Conservation (phyloP, 345 rosid genomes). For the Camelina sativa region DNA sequence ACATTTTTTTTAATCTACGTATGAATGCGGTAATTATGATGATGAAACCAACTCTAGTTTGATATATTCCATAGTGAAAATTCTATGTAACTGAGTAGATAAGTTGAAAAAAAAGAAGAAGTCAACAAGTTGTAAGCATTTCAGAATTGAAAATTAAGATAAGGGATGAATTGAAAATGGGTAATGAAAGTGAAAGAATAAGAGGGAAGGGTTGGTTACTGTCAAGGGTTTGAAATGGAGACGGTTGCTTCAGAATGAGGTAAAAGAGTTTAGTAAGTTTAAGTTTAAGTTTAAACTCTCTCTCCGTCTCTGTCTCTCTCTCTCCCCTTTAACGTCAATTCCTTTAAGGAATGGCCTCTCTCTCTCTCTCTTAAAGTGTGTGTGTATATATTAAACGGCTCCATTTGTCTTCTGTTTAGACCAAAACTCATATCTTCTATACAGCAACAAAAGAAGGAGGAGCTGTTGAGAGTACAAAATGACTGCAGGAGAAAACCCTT, state of each 20-base stretch:
- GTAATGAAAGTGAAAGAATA: conserved; percentile 28
- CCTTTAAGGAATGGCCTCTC: conserved; percentile 53
- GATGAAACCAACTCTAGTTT: background rate
- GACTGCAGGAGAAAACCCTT: conserved; percentile 59
- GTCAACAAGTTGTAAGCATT: conserved; percentile 39
- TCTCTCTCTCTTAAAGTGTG: conserved; percentile 39
- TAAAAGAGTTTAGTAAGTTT: conserved; percentile 43
- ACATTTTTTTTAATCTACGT: background rate
- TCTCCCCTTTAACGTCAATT: conserved; percentile 59
- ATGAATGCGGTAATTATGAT: conserved; percentile 18
- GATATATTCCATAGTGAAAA: background rate
- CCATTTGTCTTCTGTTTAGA: conserved; percentile 18
- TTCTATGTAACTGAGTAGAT: background rate
- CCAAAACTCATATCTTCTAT: conserved; percentile 19
- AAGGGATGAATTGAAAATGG: conserved; percentile 33
- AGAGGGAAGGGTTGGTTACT: conserved; percentile 63
- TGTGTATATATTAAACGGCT: conserved; percentile 25
- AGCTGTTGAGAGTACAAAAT: conserved; percentile 52
- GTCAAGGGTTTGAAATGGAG: conserved; percentile 38
- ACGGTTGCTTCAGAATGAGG: conserved; percentile 72
- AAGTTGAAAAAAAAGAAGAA: conserved; percentile 7
- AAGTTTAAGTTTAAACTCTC: conserved; percentile 16
- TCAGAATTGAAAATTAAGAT: conserved; percentile 31
- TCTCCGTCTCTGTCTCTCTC: conserved; percentile 12
- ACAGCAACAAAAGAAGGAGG: conserved; percentile 31